Evolutionary conservation across 208 protist genomes (phyloP).

Genomic region (Wallacemonas sp.): DNA sequence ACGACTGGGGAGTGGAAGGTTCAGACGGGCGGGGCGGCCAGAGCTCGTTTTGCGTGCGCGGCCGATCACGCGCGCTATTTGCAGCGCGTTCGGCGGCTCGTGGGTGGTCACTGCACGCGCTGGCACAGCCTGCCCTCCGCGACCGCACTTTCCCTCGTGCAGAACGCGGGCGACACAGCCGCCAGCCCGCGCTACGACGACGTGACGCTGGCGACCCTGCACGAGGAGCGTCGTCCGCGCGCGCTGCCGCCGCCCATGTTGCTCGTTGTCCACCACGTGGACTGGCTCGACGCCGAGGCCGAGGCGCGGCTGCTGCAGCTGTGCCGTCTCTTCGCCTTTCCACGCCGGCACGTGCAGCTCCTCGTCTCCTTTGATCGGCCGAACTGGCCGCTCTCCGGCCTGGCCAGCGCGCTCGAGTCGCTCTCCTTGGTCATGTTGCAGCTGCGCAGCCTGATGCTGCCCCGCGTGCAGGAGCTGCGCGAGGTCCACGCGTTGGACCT

Average conservation of each 20-base stretch:
- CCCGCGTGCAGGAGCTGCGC: conserved; percentile 63
- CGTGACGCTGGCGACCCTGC: conserved; percentile 6
- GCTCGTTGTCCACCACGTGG: conserved; percentile 69
- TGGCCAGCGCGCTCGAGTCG: conserved; percentile 27
- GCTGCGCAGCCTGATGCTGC: conserved; percentile 58
- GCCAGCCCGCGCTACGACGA: conserved; percentile 8
- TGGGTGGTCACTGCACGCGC: conserved; percentile 33
- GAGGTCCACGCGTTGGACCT: conserved; percentile 47
- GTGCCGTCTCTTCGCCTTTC: conserved; percentile 40
- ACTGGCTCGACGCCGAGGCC: conserved; percentile 49
- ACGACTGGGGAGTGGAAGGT: no score
- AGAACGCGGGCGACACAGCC: background rate
- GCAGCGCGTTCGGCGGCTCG: background rate
- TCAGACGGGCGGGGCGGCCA: background rate
- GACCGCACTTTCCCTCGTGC: conserved; percentile 15
- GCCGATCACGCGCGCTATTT: background rate
- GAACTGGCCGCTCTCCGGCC: conserved; percentile 36
- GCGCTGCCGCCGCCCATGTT: conserved; percentile 28
- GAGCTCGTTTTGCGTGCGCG: background rate
- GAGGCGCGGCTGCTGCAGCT: conserved; percentile 44
- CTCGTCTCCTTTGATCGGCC: conserved; percentile 71
- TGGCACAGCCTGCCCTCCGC: conserved; percentile 42
- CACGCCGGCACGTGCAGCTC: conserved; percentile 37
- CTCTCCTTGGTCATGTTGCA: conserved; percentile 54
- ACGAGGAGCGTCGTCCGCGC: conserved; percentile 1